phyloP scores from a whole-genome alignment of 139 green algal species.

The Chlamydomonas incerta region DNA sequence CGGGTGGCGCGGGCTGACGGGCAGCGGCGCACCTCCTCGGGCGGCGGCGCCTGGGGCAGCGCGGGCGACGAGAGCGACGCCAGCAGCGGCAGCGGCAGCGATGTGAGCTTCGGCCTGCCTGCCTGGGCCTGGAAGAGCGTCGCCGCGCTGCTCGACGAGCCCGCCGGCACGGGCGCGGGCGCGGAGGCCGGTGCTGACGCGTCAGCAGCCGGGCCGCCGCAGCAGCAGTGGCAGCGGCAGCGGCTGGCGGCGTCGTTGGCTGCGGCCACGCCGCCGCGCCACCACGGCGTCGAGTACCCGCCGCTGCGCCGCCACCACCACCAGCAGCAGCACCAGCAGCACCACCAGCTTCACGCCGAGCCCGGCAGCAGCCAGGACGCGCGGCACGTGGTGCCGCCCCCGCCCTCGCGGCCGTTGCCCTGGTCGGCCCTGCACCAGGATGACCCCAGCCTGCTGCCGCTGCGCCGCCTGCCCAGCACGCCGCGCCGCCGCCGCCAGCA shows the following conservation, averaged over 20 bases:
- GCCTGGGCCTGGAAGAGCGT: conserved; percentile 21
- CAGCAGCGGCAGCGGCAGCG: conserved; percentile 3
- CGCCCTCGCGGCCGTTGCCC: neutral
- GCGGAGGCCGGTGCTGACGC: neutral
- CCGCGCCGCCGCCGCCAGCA: neutral
- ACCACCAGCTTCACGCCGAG: no score
- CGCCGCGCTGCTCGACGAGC: neutral
- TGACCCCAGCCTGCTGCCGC: neutral
- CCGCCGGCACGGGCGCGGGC: neutral
- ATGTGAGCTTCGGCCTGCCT: conserved; percentile 2
- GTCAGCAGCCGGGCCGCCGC: no score
- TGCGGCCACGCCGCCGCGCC: no score
- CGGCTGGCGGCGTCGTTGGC: no score
- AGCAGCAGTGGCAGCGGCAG: no score
- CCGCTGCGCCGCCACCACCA: no score
- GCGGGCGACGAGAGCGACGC: neutral
- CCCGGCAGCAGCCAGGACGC: no score
- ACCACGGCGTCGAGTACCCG: no score
- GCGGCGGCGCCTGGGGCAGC: no score
- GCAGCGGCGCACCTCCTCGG: no score
- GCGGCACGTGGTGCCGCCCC: neutral
- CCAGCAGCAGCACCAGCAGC: no score
- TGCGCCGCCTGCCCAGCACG: conserved; percentile 17
- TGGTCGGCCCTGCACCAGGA: neutral
- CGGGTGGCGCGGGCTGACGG: no score